Conservation (phyloP, 1,139 yeast genomes). For the Sugiyamaella xylanicola region DNA sequence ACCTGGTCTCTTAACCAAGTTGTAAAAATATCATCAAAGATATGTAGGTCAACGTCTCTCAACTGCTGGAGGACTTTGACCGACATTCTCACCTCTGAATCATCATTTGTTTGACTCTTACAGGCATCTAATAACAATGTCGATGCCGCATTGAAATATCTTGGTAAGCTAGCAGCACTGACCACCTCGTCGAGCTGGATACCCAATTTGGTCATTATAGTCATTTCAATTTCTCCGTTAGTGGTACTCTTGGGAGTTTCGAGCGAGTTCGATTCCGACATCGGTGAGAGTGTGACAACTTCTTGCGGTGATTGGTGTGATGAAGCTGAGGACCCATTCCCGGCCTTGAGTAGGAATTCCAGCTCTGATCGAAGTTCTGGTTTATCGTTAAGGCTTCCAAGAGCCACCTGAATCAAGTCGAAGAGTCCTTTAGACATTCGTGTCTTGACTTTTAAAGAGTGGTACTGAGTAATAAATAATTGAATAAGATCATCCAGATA, state of each 20-base stretch:
- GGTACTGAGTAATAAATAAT: conserved; percentile 29
- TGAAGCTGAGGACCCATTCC: conserved; percentile 4
- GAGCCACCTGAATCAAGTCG: conserved; percentile 33
- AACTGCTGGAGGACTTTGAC: conserved; percentile 31
- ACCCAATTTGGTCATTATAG: conserved; percentile 12
- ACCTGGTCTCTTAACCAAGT: conserved; percentile 36
- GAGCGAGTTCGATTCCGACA: conserved; percentile 31
- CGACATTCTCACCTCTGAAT: conserved; percentile 25
- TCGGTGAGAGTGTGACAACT: conserved; percentile 36
- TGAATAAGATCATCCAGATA: conserved; percentile 32
- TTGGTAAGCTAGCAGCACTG: conserved; percentile 27
- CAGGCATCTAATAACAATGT: conserved; percentile 29
- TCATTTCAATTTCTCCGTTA: conserved; percentile 9
- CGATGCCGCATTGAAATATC: conserved; percentile 27
- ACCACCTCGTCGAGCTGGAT: conserved; percentile 26
- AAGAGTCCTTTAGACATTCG: conserved; percentile 34
- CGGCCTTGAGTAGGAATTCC: conserved; percentile 30
- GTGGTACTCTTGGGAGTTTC: conserved; percentile 16
- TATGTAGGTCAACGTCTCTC: conserved; percentile 30
- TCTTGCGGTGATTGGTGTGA: conserved; percentile 33
- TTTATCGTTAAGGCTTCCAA: conserved; percentile 24
- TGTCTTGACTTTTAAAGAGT: conserved; percentile 30
- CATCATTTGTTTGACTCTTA: conserved; percentile 18
- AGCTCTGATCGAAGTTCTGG: conserved; percentile 30
- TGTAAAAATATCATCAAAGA: conserved; percentile 31